Conservation (phyloP, 2,329 filamentous ascomycete species). For the Colletotrichum musicola region DNA sequence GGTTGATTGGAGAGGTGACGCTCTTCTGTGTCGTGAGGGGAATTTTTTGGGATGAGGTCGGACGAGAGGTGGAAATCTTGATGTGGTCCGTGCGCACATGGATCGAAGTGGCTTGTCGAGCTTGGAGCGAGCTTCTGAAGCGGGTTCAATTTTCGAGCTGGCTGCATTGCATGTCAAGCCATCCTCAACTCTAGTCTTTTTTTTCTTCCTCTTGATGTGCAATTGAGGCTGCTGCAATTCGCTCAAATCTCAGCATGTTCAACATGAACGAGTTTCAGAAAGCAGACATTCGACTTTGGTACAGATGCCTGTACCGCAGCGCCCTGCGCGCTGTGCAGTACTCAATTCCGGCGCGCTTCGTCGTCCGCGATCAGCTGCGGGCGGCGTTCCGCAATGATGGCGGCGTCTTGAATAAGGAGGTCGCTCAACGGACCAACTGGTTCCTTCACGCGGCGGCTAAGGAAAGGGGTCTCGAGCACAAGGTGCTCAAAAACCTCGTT, state of each 20-base stretch:
- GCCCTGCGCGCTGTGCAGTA: conserved; percentile 79
- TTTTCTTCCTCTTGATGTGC: not conserved
- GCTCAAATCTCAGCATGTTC: not conserved
- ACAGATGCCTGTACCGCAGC: conserved; percentile 76
- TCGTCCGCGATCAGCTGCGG: conserved; percentile 70
- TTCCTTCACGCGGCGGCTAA: conserved; percentile 76
- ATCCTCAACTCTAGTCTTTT: too few species aligned
- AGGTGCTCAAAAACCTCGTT: conserved; percentile 77
- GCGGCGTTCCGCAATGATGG: conserved; percentile 67
- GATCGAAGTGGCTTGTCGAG: conserved; percentile 6
- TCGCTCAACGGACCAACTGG: conserved; percentile 74
- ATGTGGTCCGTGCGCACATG: conserved; percentile 32
- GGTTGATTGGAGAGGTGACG: conserved; percentile 7
- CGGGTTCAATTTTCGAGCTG: not conserved
- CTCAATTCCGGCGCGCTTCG: conserved; percentile 75
- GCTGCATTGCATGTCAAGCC: too few species aligned
- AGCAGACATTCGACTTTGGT: conserved; percentile 70
- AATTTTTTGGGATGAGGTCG: conserved; percentile 40
- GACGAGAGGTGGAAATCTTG: conserved; percentile 30
- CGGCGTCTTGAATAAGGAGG: conserved; percentile 60
- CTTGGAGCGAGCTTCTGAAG: not conserved
- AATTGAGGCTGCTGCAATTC: not conserved
- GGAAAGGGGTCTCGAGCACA: conserved; percentile 77
- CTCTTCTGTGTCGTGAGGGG: conserved; percentile 19
- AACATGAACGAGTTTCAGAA: conserved; percentile 46